Evolutionary conservation across 2,329 filamentous ascomycete species (phyloP).

Genomic region (Colletotrichum tropicicola): DNA sequence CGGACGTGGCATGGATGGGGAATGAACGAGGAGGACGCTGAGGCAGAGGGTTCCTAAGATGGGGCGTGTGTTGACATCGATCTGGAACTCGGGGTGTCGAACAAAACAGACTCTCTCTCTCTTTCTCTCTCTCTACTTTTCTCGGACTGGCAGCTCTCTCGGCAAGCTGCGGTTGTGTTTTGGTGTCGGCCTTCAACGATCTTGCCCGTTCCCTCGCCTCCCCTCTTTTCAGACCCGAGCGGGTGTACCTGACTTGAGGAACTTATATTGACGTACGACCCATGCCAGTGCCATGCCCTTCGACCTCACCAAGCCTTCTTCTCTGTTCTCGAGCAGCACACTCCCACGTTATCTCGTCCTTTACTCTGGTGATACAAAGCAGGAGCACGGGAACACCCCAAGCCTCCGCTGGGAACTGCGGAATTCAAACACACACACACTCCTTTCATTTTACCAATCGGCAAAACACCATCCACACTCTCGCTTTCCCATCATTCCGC

Average conservation of each 20-base stretch:
- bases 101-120: background rate
- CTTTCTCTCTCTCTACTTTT: background rate
- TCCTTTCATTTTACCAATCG: background rate
- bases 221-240: constrained; percentile 3
- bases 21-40: constrained; percentile 20
- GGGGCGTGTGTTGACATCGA: constrained; percentile 21
- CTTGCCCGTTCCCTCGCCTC: constrained; percentile 21
- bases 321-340: background rate
- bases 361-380: constrained; percentile 8
- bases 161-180: constrained; percentile 3
- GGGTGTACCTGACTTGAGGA: constrained; percentile 30
- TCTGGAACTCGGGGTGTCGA: constrained; percentile 17
- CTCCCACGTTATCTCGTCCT: background rate
- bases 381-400: background rate
- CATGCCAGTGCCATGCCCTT: constrained; percentile 25
- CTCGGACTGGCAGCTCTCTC: background rate
- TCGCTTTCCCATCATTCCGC: constrained; percentile 28
- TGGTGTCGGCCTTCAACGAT: background rate
- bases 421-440: constrained; percentile 18
- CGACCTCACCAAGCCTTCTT: background rate
- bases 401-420: background rate
- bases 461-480: constrained; percentile 15
- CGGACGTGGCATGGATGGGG: background rate
- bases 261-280: constrained; percentile 32
- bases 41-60: constrained; percentile 11